Evolutionary conservation across 2,329 filamentous ascomycete genomes (phyloP), one percentile per base, ranked within the genome.

Genomic region (Tolypocladium inflatum): DNA sequence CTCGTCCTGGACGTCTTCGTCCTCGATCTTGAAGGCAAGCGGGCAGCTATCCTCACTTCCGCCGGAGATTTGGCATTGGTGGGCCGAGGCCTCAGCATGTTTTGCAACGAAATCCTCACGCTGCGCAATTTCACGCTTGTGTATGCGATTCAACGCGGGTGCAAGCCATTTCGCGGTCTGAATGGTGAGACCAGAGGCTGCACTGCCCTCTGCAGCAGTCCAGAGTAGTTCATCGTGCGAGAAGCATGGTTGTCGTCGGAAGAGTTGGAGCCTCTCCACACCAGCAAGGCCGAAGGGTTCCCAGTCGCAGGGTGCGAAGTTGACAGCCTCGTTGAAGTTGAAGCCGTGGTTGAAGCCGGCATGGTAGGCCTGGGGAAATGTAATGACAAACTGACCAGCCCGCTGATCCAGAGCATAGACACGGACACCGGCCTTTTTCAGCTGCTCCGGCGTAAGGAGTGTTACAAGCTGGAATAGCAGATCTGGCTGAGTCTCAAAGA

Each of bases 251-350:
- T 97, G 92, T 58, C 92, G 85, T 58, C 93, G 83, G 71, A 97
- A 99, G 55, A 87, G 82, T 65, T 94, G 90, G 37, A 97, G 78
- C 63, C 93, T 83, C 66, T 93, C 87, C 1, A 97, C 92, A 1
- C 94, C 92, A 35, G 86, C 82, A 57, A 93, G 86, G 2, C 94
- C 94, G 68, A 86, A 95, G 0, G 91, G 91, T 67, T 99, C 94
- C 94, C 94, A 99, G 66, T 99, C 94, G 35, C 79, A 81, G 0
- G 94, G 94, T 0, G 94, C 94, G 74, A 99, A 99, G 70, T 99
- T 99, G 65, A 99, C 94, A 6, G 94, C 94, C 71, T 99, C 94
- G 65, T 99, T 99, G 73, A 97, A 96, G 70, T 99, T 99, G 78
- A 99, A 99, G 0, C 89, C 94, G 66, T 99, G 94, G 67, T 99